phyloP scores from a whole-genome alignment of 495 filamentous ascomycete species.

The Bathelium albidoporum region DNA sequence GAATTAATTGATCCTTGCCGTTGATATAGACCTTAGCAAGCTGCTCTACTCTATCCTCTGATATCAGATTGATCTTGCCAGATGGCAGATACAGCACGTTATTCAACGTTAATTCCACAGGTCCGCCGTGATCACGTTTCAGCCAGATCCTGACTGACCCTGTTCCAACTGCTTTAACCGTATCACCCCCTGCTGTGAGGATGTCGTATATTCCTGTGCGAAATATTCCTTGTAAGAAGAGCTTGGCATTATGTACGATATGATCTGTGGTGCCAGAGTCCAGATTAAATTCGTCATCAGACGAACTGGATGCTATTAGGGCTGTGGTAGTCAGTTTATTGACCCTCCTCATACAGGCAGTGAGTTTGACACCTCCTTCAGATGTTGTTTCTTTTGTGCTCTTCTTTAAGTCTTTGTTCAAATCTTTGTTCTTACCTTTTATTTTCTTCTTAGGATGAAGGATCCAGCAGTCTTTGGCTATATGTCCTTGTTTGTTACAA shows the following conservation, averaged over 20 bases:
- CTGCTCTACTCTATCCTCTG: not conserved
- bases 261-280: not conserved
- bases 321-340: not conserved
- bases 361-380: not conserved
- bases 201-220: not conserved
- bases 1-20: not conserved
- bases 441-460: not conserved
- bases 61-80: not conserved
- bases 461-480: not conserved
- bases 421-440: not conserved
- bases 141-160: not conserved
- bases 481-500: not conserved
- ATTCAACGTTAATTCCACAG: not conserved
- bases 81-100: not conserved
- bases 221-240: not conserved
- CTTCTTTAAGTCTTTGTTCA: not conserved
- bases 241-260: not conserved
- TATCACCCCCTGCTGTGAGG: not conserved
- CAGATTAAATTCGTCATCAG: not conserved
- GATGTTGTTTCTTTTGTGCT: no score
- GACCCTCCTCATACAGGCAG: not conserved
- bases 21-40: not conserved
- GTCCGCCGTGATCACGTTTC: no score
- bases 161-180: not conserved
- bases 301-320: not conserved